Evolutionary conservation across 2,329 filamentous ascomycete genomes (phyloP).

Genomic region (Aspergillus japonicus): DNA sequence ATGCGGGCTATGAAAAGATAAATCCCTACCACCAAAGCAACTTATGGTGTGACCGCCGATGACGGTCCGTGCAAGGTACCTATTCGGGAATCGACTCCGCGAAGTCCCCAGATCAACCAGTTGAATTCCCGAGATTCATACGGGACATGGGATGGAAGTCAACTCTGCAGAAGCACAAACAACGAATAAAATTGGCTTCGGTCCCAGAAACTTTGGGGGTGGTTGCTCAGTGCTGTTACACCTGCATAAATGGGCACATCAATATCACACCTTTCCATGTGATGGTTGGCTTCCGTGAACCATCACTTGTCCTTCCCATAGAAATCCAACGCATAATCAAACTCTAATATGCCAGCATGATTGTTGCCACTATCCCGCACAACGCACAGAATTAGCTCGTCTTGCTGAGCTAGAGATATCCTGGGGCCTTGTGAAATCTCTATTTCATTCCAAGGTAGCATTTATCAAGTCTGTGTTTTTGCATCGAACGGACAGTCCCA

Average conservation of each 20-base stretch:
- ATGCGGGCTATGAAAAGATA: not conserved
- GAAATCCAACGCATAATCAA: not conserved
- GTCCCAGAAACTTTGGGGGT: not conserved
- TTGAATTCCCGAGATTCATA: not conserved
- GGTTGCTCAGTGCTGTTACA: not conserved
- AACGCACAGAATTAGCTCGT: not conserved
- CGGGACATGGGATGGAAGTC: not conserved
- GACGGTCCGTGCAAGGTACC: not conserved
- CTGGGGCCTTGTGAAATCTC: not conserved
- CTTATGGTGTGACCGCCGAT: not conserved
- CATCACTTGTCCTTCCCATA: not conserved
- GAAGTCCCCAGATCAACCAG: not conserved
- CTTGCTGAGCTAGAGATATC: not conserved
- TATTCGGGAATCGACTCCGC: not conserved
- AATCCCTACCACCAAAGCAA: slow-evolving; percentile 3
- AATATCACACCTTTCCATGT: not conserved
- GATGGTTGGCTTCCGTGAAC: not conserved
- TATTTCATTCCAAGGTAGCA: too few relatives aligned
- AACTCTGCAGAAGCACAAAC: not conserved
- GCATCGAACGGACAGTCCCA: not conserved
- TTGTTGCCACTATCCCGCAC: not conserved
- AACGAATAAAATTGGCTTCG: not conserved
- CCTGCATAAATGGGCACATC: slow-evolving; percentile 2
- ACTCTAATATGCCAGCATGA: not conserved
- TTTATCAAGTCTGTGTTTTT: not conserved